Conservation (phyloP, 2,329 filamentous ascomycete species). For the Paecilomyces sp. region DNA sequence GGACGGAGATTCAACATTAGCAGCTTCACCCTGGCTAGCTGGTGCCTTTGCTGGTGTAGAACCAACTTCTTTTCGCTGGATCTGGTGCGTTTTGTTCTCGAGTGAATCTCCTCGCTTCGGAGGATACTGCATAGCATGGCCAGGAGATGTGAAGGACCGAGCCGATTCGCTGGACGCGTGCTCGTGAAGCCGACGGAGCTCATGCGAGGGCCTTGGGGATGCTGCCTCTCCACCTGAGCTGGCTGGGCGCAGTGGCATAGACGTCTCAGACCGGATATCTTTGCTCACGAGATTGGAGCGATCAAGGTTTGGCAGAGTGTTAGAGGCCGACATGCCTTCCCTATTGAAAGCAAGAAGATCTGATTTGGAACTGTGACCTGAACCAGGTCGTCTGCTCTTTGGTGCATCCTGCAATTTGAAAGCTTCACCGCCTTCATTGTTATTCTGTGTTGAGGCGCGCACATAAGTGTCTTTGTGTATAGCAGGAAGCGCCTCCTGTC, state of each 20-base stretch:
- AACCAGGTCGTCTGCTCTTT: slow-evolving; percentile 51
- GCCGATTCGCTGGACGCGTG: slow-evolving; percentile 40
- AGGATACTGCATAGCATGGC: slow-evolving; percentile 24
- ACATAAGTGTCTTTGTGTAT: slow-evolving; percentile 1
- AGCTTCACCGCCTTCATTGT: slow-evolving; percentile 41
- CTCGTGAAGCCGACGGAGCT: slow-evolving; percentile 49
- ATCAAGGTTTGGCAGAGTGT: slow-evolving; percentile 19
- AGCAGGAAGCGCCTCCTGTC: slow-evolving; percentile 14
- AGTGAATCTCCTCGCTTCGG: slow-evolving; percentile 58
- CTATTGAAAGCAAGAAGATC: slow-evolving; percentile 28
- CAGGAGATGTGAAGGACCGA: slow-evolving; percentile 24
- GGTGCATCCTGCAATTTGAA: slow-evolving; percentile 80
- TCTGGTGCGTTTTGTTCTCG: slow-evolving; percentile 44
- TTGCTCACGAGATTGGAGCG: slow-evolving; percentile 25
- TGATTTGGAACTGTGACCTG: slow-evolving; percentile 40
- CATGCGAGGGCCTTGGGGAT: slow-evolving; percentile 50
- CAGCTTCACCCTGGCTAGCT: slow-evolving; percentile 27
- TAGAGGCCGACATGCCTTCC: slow-evolving; percentile 33
- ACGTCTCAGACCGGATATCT: slow-evolving; percentile 5
- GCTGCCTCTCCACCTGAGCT: slow-evolving; percentile 18
- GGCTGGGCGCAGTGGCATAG: background rate
- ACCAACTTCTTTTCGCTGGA: slow-evolving; percentile 59
- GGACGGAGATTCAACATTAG: slow-evolving; percentile 12
- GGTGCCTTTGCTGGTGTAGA: slow-evolving; percentile 22
- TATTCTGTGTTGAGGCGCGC: background rate